Evolutionary conservation across 768 basidiomycete species (phyloP), one percentile per base, ranked within the genome.

Genomic region (Boletus subcaerulescens): DNA sequence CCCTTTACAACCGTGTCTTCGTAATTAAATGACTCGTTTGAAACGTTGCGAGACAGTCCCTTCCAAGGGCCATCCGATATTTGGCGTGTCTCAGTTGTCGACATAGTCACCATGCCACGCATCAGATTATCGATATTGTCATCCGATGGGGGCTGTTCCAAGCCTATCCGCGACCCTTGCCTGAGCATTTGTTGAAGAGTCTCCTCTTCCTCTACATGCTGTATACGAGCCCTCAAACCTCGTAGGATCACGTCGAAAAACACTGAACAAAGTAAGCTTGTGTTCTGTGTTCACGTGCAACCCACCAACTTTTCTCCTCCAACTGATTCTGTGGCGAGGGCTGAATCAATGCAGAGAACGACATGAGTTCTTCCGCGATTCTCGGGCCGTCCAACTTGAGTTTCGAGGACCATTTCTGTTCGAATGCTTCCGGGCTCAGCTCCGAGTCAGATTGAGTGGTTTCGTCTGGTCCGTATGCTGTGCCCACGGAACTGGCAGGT

Each of bases 401-500:
- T 46, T 62, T 60, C 24, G 67, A 66, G 45, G 69, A 65, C 57
- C 71, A 70, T 55, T 71, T 77, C 46, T 64, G 57, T 39, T 67
- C 69, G 53, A 80, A 77, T 4, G 66, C 72, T 52, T 71, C 66
- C 45, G 73, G 65, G 44, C 67, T 64, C 38, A 79, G 64, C 54
- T 70, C 71, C n/a, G 55, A 56, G 52, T 80, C 78, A 4, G 71
- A 72, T n/a, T 64, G 64, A 36, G 60, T 62, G n/a, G 79, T 78
- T 57, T 78, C 75, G 60, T 80, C 79, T 15, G 67, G 67, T 8
- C 73, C 76, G 32, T 79, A 79, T n/a, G 74, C 69, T 40, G 78
- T 79, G 36, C 74, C 77, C 46, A 80, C 70, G 14, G 78, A 77
- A 48, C 74, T 77, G 9, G 75, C 75, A 31, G 78, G 79, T 3